A percentile compares a stretch with the other conserved stretches of the same genome.
phyloP scores from a whole-genome alignment of 1,284 basidiomycete genomes.

The Leccinum pachyderme region DNA sequence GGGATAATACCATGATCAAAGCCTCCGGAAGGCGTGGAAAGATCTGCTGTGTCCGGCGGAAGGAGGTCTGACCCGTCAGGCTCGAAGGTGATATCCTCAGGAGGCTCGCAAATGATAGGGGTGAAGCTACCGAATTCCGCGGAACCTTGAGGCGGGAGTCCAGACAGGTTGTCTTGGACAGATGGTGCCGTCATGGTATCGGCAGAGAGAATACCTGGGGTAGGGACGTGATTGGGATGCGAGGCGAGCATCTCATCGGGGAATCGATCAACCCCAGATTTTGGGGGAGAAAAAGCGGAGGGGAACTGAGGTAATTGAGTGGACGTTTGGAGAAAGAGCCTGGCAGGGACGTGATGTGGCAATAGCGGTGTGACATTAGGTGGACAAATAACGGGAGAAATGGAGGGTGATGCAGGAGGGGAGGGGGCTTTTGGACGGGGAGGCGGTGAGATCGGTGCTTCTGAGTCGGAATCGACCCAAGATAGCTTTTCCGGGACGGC shows the following conservation, averaged over 20 bases:
- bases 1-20: conserved; percentile 23
- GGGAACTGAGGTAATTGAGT: conserved; percentile 30
- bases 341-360: conserved; percentile 20
- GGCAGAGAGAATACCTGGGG: conserved; percentile 17
- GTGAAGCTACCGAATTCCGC: conserved; percentile 29
- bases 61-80: conserved; percentile 13
- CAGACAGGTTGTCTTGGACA: conserved; percentile 13
- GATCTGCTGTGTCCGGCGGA: conserved; percentile 11
- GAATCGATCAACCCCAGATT: conserved; percentile 32
- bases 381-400: conserved; percentile 15
- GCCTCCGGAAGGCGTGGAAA: conserved; percentile 13
- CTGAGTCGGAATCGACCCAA: conserved; percentile 17
- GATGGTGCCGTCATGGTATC: conserved; percentile 21
- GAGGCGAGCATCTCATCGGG: conserved; percentile 7
- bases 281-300: conserved; percentile 19
- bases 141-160: conserved; percentile 18
- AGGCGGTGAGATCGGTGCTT: conserved; percentile 21
- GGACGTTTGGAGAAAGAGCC: conserved; percentile 23
- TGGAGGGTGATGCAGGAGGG: conserved; percentile 15
- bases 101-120: conserved; percentile 30
- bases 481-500: conserved; percentile 23
- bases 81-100: conserved; percentile 28
- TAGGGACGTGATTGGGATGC: conserved; percentile 17
- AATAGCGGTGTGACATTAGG: conserved; percentile 14
- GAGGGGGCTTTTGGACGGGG: conserved; percentile 20